Conservation (phyloP, 169 alveolate species). For the Plasmodium cynomolgi region DNA sequence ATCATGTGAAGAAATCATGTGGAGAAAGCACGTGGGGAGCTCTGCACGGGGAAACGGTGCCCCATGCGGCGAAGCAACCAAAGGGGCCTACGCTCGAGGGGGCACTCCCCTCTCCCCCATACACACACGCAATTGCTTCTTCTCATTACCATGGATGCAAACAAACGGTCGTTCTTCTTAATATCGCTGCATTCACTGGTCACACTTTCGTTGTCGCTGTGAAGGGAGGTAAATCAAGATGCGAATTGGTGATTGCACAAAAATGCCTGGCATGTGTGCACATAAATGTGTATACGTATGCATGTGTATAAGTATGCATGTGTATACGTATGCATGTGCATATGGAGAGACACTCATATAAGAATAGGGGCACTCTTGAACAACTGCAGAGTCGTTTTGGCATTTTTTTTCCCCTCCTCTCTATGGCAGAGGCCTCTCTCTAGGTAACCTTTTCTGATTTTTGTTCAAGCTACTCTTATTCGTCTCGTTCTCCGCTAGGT, state of each 20-base stretch:
- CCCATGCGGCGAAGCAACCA: background rate
- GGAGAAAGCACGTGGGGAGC: too few species aligned
- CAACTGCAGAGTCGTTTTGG: background rate
- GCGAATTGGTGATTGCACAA: background rate
- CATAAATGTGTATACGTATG: background rate
- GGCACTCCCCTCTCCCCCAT: background rate
- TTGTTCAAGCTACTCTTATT: conserved; percentile 28
- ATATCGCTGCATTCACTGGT: conserved; percentile 39
- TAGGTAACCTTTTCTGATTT: conserved; percentile 47
- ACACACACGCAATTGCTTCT: background rate
- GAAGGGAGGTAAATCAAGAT: background rate
- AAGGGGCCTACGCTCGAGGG: background rate
- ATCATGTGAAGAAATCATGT: too few species aligned
- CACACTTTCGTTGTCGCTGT: conserved; percentile 52
- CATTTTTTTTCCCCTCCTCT: background rate
- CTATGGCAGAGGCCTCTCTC: background rate
- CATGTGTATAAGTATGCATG: background rate
- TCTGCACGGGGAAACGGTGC: background rate
- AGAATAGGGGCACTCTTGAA: background rate
- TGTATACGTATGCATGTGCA: background rate
- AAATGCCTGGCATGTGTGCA: background rate
- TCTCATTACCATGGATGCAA: conserved; percentile 52
- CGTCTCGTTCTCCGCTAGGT: background rate
- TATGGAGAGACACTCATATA: background rate
- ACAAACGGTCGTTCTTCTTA: conserved; percentile 65